Conservation (phyloP, 176 grass and related monocot genomes). For the Ensete ventricosum region DNA sequence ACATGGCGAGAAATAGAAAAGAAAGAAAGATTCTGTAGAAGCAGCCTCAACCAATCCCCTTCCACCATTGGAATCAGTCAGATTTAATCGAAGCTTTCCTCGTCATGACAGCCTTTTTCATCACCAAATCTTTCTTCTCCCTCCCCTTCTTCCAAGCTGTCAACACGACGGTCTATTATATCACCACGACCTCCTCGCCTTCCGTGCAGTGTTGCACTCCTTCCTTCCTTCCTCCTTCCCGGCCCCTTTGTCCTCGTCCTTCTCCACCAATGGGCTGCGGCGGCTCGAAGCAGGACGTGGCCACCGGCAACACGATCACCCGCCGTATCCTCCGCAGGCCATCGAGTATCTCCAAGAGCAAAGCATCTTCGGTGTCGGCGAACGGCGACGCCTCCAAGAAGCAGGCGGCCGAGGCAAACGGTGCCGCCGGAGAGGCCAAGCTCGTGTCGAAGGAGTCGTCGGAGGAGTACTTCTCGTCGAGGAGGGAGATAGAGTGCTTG, state of each 20-base stretch:
- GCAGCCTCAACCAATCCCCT: neutral
- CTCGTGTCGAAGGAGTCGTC: neutral
- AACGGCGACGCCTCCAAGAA: neutral
- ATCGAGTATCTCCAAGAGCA: conserved; percentile 23
- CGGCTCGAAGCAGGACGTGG: conserved; percentile 71
- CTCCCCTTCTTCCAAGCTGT: neutral
- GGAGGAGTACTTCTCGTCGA: conserved; percentile 7
- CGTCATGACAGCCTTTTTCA: neutral
- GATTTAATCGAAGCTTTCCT: neutral
- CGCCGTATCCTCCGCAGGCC: conserved; percentile 41
- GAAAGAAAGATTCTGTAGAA: neutral
- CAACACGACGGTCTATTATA: neutral
- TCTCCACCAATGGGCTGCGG: conserved; percentile 62
- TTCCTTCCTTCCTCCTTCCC: neutral
- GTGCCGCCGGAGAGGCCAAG: neutral
- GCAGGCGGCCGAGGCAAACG: neutral
- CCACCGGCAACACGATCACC: conserved; percentile 45
- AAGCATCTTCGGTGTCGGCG: neutral
- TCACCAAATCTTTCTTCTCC: neutral
- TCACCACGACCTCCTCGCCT: neutral
- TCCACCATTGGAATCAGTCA: neutral
- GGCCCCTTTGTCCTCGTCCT: conserved; percentile 4
- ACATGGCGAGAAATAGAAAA: neutral
- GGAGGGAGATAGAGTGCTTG: neutral
- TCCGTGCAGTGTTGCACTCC: neutral